These are phyloP conservation scores for Xerocomellus chrysenteron DNA, from an alignment of 768 basidiomycete genomes.

Conservation along the genomic window DNA sequence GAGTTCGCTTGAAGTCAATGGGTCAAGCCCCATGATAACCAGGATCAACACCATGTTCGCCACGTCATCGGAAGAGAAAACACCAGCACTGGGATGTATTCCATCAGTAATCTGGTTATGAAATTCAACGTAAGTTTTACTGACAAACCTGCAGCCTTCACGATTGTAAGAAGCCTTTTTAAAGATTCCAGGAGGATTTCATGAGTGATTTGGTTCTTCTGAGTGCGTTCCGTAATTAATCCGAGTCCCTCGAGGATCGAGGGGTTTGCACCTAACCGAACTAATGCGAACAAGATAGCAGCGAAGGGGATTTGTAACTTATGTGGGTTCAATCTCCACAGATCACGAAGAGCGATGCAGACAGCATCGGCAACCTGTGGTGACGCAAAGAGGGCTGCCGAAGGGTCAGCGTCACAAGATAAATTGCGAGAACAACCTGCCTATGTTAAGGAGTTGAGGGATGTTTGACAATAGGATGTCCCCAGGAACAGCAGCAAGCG, in stretches of 20 bases:
- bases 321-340: slow-evolving; percentile 28
- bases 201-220: slow-evolving; percentile 14
- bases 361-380: slow-evolving; percentile 34
- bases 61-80: slow-evolving; percentile 40
- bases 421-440: slow-evolving; percentile 26
- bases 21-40: slow-evolving; percentile 57
- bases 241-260: slow-evolving; percentile 35
- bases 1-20: slow-evolving; percentile 43
- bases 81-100: slow-evolving; percentile 30
- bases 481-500: slow-evolving; percentile 36
- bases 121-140: slow-evolving; percentile 16
- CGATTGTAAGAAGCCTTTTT: slow-evolving; percentile 42
- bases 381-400: slow-evolving; percentile 17
- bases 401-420: slow-evolving; percentile 6
- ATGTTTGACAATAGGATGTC: slow-evolving; percentile 32
- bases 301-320: slow-evolving; percentile 34
- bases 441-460: slow-evolving; percentile 43
- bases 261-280: slow-evolving; percentile 45
- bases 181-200: slow-evolving; percentile 34
- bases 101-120: neutral
- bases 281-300: slow-evolving; percentile 38
- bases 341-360: slow-evolving; percentile 33
- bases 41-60: slow-evolving; percentile 51
- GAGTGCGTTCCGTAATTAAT: slow-evolving; percentile 22
- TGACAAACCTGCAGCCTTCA: slow-evolving; percentile 48